Base-by-base conservation (phyloP, 768 basidiomycete species). In the Clavulina sp. region DNA sequence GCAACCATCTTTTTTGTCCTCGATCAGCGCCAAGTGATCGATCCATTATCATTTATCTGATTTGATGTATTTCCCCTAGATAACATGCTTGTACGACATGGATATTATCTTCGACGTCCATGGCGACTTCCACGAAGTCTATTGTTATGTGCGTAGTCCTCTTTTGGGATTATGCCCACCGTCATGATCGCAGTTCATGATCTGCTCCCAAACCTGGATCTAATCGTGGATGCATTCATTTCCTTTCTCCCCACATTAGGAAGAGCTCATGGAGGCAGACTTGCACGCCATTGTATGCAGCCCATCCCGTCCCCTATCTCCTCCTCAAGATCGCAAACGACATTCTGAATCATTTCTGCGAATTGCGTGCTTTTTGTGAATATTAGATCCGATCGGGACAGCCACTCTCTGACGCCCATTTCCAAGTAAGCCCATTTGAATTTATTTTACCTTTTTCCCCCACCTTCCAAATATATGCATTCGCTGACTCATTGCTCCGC, bases 261-360 rank as follows among this genome's bases (percentile, higher is more conserved):
- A 97, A 70, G 95, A 99, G 65, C 78, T 97, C 58, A 99, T 97
- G 95, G 95, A 99, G 64, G 95, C 95, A 51, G 95, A 99, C 76
- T 74, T 99, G 19, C 95, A 97, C 61, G 95, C 95, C 19, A 99
- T 99, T 65, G 91, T 92, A 60, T 66, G 77, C 62, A n/a, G n/a
- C n/a, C n/a, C n/a, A n/a, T n/a, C n/a, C n/a, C n/a, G n/a, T n/a
- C n/a, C 21, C 33, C 19, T 16, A 13, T 19, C 19, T 32, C 23
- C 2, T 41, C 38, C 30, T 32, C 16, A 2, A 9, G 41, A 6
- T 34, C 4, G 13, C 24, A 9, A 46, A 38, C 34, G 34, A 38
- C 34, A 38, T 38, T 38, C 9, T 38, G 34, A 9, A n/a, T n/a
- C n/a, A n/a, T n/a, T 19, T 38, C 36, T 13, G 1, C 13, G 36